Base-by-base conservation (phyloP, 768 basidiomycete genomes). In the Kwoniella sp. region DNA sequence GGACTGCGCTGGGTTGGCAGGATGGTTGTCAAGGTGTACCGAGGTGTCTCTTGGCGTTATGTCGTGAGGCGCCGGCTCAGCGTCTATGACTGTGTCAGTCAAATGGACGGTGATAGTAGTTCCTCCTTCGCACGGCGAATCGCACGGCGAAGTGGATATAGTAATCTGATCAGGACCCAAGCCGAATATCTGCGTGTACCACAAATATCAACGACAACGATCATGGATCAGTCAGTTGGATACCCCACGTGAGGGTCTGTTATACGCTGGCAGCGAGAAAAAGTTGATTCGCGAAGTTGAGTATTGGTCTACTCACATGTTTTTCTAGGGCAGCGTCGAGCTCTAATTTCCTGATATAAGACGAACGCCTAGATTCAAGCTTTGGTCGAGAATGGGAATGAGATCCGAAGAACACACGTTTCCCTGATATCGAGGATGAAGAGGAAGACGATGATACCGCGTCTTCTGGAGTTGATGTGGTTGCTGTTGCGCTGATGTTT, bases 121-220 rank as follows among this genome's bases (percentile, higher is more conserved):
- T 15, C 47, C 55, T 37, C 50, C 47, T 33, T 58, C 57, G 47
- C 33, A 50, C 17, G 47, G 57, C 36, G 48, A 50, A 21, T 58
- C 57, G 47, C 33, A 50, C 17, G 47, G 57, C 36, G 48, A 50
- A 21, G 57, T 49, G n/a, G 48, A 58, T 33, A 49, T 24, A 24
- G 27, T 29, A 22, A 50, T 25, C 24, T 50, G 37, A 50, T 49
- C 29, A 48, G 40, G 40, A 9, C 40, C 40, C 17, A 50, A 26
- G n/a, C 57, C 57, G 22, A 58, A 58, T 58, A 49, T 58, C 57
- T 50, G 40, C 44, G 19, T 40, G n/a, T n/a, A n/a, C n/a, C n/a
- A n/a, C n/a, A n/a, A n/a, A n/a, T n/a, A n/a, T 40, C 37, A 26
- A n/a, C 36, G 44, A 21, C 12, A 25, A 24, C 51, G 26, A n/a